Base-by-base conservation (phyloP, 2,329 filamentous ascomycete genomes). In the Hymenoscyphus infarciens region DNA sequence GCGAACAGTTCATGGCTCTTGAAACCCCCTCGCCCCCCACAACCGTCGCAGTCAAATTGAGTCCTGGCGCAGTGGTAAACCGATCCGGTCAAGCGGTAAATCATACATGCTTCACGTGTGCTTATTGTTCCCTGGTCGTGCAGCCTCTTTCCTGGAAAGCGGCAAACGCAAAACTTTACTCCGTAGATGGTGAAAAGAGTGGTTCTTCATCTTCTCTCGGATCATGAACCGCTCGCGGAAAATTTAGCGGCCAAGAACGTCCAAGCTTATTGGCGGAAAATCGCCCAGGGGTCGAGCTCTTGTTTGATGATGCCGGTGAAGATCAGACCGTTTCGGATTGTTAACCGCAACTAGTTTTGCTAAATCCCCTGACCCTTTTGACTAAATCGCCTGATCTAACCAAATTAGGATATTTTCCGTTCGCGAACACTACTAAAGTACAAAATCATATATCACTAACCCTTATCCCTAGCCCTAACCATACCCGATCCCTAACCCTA, bases 231-330 rank as follows among this genome's bases (percentile, higher is more conserved):
- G 55, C 55, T 16, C 13, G 31, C 27, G n/a, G 27, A 55, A 55
- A 55, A 15, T 55, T 27, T 31, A 55, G 22, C 53, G 19, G 19
- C 53, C 53, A 55, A 55, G 53, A 38, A 22, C 5, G 13, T 10
- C 55, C 27, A 57, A 25, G 29, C 15, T 25, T 29, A 58, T 58
- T 58, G 56, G 56, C 56, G 56, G 56, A 58, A 42, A n/a, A 58
- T 58, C 19, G 16, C n/a, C 11, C 16, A 16, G 25, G 25, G 53
- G 42, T 55, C 25, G 19, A 38, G 29, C 10, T 16, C 38, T 58
- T 58, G 56, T 58, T 58, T 58, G 56, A 42, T 25, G 33, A 27
- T 22, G 16, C 56, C 22, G 19, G 56, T 25, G 38, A 6, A 27
- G 56, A 58, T 58, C 56, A 58, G 56, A 58, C 38, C 10, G 42